phyloP scores from a whole-genome alignment of 176 grass and related monocot species.

The Phyllostachys edulis region DNA sequence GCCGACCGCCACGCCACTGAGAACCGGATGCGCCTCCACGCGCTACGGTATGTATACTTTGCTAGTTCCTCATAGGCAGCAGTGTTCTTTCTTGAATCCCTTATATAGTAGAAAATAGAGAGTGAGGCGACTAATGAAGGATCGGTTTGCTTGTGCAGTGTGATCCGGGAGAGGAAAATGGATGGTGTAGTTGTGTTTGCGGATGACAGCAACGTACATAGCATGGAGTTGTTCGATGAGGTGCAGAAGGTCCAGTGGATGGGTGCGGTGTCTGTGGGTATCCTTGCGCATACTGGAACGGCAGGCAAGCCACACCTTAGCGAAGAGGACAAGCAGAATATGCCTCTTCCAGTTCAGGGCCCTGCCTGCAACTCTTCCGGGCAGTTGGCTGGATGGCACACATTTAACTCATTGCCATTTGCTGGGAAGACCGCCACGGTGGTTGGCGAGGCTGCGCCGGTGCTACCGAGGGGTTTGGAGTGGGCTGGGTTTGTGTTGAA shows the following conservation, averaged over 20 bases:
- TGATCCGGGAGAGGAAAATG: conserved; percentile 83
- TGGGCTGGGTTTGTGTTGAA: conserved; percentile 94
- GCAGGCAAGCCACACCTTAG: conserved; percentile 43
- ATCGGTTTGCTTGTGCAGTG: conserved; percentile 44
- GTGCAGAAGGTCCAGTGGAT: conserved; percentile 98
- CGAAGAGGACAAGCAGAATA: conserved; percentile 73
- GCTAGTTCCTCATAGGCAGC: neutral
- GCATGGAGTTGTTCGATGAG: conserved; percentile 96
- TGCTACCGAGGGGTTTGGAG: conserved; percentile 72
- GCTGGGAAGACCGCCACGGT: conserved; percentile 54
- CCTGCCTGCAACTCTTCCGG: conserved; percentile 85
- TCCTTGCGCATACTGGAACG: conserved; percentile 65
- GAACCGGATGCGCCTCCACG: conserved; percentile 78
- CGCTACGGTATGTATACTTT: conserved; percentile 51
- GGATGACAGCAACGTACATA: conserved; percentile 96
- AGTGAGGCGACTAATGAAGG: neutral
- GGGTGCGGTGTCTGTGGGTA: conserved; percentile 74
- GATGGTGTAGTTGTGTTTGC: conserved; percentile 88
- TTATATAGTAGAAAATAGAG: neutral
- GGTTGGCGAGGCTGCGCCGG: conserved; percentile 61
- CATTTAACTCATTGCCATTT: conserved; percentile 64
- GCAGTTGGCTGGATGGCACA: conserved; percentile 83
- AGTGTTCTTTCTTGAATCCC: neutral
- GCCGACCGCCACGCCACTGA: conserved; percentile 71
- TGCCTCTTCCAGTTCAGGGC: conserved; percentile 77